A percentile compares a stretch with the other conserved stretches of the same genome.
Evolutionary conservation across 257 asterid species (phyloP).

Genomic region (Linderniella brevidens): DNA sequence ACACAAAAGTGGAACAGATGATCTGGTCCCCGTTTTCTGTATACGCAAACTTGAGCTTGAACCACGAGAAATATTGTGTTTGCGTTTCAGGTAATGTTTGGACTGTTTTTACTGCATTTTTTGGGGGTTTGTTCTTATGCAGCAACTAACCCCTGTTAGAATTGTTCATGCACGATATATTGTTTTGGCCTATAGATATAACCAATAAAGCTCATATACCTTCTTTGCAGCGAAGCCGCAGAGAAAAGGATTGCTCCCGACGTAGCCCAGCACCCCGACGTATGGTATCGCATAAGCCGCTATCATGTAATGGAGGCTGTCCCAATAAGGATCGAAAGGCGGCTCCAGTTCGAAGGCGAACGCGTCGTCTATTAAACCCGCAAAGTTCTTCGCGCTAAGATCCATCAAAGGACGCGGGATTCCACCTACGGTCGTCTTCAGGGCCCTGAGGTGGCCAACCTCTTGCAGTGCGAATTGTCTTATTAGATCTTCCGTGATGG

Average conservation of each 20-base stretch:
- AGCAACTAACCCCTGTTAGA: no score
- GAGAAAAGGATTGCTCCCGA: constrained; percentile 32
- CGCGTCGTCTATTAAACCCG: constrained; percentile 21
- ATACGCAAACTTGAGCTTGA: no score
- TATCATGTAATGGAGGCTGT: constrained; percentile 28
- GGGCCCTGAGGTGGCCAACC: constrained; percentile 32
- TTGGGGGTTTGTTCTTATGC: no score
- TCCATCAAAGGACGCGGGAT: constrained; percentile 32
- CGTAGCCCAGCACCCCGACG: constrained; percentile 29
- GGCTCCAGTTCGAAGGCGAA: constrained; percentile 26
- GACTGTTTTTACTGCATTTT: no score
- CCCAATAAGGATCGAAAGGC: constrained; percentile 28
- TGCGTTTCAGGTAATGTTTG: no score
- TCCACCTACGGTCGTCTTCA: constrained; percentile 21
- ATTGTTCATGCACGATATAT: no score
- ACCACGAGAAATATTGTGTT: no score
- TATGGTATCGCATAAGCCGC: constrained; percentile 27
- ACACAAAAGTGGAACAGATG: no score
- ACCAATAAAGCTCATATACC: constrained; percentile 8
- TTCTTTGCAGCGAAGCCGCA: constrained; percentile 14
- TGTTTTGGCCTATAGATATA: no score
- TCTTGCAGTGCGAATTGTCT: constrained; percentile 25
- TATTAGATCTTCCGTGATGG: constrained; percentile 2
- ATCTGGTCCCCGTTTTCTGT: no score
- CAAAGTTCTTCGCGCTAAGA: constrained; percentile 24